A percentile compares a stretch with the other conserved stretches of the same genome.
Evolutionary conservation across 257 asterid genomes (phyloP).

Genomic region (Anisodus tanguticus): DNA sequence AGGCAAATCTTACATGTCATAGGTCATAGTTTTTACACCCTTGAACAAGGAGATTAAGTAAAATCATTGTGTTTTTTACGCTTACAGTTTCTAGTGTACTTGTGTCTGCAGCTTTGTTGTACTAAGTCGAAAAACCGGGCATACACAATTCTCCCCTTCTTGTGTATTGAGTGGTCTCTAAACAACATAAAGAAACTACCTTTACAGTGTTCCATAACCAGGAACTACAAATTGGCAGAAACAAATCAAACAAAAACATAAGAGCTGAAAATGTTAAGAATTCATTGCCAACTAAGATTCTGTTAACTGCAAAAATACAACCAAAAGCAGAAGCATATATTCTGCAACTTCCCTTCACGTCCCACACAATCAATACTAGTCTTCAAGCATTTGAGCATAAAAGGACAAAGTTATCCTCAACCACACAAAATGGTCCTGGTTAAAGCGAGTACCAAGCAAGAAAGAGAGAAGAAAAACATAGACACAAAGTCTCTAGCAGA

Average conservation of each 20-base stretch:
- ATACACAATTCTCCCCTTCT: too few species aligned
- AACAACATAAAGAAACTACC: neutral
- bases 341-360: slow-evolving; percentile 37
- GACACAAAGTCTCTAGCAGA: slow-evolving; percentile 72
- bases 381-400: neutral
- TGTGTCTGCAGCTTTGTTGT: too few species aligned
- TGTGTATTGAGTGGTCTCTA: too few species aligned
- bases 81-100: too few species aligned
- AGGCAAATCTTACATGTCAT: too few species aligned
- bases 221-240: neutral
- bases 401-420: neutral
- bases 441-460: slow-evolving; percentile 68
- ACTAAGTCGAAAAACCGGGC: too few species aligned
- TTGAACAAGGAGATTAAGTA: too few species aligned
- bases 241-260: slow-evolving; percentile 47
- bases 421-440: slow-evolving; percentile 65
- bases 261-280: slow-evolving; percentile 39
- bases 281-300: neutral
- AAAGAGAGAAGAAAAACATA: slow-evolving; percentile 65
- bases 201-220: neutral
- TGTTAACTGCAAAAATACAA: slow-evolving; percentile 22
- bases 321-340: slow-evolving; percentile 45
- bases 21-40: too few species aligned
- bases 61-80: too few species aligned
- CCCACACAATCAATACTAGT: neutral